Percentiles rank a stretch among this genome's conserved stretches.
Conservation (phyloP, 2,329 filamentous ascomycete genomes). For the Dothidotthia symphoricarpi region DNA sequence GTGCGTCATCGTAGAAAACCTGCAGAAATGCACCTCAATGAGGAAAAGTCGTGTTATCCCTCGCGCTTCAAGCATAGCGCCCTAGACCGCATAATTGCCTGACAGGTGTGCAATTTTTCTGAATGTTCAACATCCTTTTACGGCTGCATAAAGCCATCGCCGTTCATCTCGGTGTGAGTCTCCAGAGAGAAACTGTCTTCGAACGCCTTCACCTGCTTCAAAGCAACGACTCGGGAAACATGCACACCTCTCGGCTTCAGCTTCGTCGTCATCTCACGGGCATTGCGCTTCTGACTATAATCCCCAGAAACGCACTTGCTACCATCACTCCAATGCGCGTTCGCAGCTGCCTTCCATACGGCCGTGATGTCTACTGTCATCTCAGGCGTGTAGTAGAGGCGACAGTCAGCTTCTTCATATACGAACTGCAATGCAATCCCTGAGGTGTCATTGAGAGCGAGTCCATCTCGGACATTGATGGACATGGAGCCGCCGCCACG, state of each 20-base stretch:
- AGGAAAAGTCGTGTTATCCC: too few relatives aligned
- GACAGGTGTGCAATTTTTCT: too few relatives aligned
- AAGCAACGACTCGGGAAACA: slow-evolving; percentile 14
- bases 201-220: slow-evolving; percentile 25
- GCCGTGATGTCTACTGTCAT: slow-evolving; percentile 42
- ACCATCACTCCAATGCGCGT: slow-evolving; percentile 35
- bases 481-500: slow-evolving; percentile 19
- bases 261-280: slow-evolving; percentile 22
- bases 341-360: slow-evolving; percentile 41
- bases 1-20: background rate
- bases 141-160: slow-evolving; percentile 39
- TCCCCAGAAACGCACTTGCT: slow-evolving; percentile 32
- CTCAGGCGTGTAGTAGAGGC: slow-evolving; percentile 43
- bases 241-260: slow-evolving; percentile 21
- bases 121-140: too few relatives aligned
- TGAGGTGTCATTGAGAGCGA: slow-evolving; percentile 31
- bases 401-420: slow-evolving; percentile 43
- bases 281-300: slow-evolving; percentile 23
- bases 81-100: too few relatives aligned
- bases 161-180: slow-evolving; percentile 28
- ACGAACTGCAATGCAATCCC: slow-evolving; percentile 41
- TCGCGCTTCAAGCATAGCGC: too few relatives aligned
- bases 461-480: slow-evolving; percentile 40
- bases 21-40: too few relatives aligned
- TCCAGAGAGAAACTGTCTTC: slow-evolving; percentile 29